Percentiles rank a stretch among this genome's conserved stretches.
These are phyloP conservation scores for Suillus fuscotomentosus DNA, from an alignment of 768 basidiomycete species.

Conservation along the genomic window DNA sequence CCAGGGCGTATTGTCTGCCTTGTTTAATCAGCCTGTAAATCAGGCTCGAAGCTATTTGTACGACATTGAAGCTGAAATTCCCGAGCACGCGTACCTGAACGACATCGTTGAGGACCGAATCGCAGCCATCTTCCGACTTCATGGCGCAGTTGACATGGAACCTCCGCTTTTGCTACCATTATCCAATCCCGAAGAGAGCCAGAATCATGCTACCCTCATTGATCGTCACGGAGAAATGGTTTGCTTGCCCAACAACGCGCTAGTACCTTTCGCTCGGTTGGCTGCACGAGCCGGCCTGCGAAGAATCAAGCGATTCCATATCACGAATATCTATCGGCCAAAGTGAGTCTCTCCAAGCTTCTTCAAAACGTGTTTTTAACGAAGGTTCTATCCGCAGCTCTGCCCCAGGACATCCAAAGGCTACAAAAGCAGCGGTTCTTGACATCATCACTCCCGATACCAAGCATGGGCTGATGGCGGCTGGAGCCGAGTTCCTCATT, in stretches of 20 bases:
- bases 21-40: constrained; percentile 74
- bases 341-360: constrained; percentile 42
- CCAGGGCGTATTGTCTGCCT: constrained; percentile 69
- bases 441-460: constrained; percentile 83
- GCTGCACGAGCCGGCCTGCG: constrained; percentile 66
- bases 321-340: constrained; percentile 69
- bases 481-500: constrained; percentile 72
- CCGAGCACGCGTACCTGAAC: constrained; percentile 70
- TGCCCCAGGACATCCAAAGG: constrained; percentile 71
- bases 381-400: constrained; percentile 35
- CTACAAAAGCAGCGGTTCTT: constrained; percentile 72
- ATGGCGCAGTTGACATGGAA: constrained; percentile 87
- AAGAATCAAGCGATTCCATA: constrained; percentile 83
- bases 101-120: constrained; percentile 77
- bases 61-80: constrained; percentile 64
- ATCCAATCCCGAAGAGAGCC: constrained; percentile 59
- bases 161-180: constrained; percentile 82
- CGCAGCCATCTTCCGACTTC: constrained; percentile 76
- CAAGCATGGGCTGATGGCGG: constrained; percentile 58
- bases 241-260: constrained; percentile 65
- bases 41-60: constrained; percentile 70
- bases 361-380: constrained; percentile 7
- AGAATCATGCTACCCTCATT: constrained; percentile 68
- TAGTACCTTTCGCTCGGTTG: constrained; percentile 77
- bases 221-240: constrained; percentile 81